Percentiles rank a stretch among this genome's conserved stretches.
phyloP scores from a whole-genome alignment of 306 rosid species.

The Glycyrrhiza uralensis region DNA sequence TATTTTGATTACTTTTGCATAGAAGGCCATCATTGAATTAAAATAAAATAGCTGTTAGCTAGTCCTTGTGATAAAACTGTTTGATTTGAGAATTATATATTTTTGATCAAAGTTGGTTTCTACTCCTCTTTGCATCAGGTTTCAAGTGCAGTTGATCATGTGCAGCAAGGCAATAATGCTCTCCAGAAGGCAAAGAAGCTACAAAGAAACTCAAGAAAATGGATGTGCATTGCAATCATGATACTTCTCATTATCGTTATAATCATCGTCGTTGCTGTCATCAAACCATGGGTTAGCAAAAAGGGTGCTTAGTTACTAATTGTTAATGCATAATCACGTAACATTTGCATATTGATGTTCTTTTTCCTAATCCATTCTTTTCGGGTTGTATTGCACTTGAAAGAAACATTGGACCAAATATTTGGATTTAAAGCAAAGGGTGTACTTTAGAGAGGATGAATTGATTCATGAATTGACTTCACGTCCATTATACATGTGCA shows the following conservation, averaged over 20 bases:
- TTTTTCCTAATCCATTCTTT: not conserved
- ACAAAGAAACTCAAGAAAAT: conserved; percentile 82
- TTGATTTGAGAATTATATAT: too few species aligned
- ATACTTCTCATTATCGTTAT: conserved; percentile 69
- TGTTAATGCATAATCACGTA: not conserved
- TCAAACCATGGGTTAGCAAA: conserved; percentile 67
- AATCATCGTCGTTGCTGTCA: conserved; percentile 53
- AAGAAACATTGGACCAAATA: conserved; percentile 5
- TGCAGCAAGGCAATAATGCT: conserved; percentile 76
- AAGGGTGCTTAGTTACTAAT: conserved; percentile 48
- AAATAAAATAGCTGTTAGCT: not conserved
- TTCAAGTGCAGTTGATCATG: conserved; percentile 90
- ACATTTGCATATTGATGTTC: not conserved
- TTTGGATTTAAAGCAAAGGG: not conserved
- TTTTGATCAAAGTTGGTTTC: not conserved
- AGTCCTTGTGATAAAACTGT: not conserved
- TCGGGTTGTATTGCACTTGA: not conserved
- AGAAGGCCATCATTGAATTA: not conserved
- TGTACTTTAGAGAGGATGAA: not conserved
- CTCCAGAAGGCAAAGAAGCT: conserved; percentile 72
- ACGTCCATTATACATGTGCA: not conserved
- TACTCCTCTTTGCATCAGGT: conserved; percentile 45
- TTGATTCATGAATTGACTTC: not conserved
- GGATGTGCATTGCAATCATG: conserved; percentile 90
- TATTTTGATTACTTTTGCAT: conserved; percentile 28